Evolutionary conservation across 257 asterid species (phyloP), one percentile per base, ranked within the genome.

Genomic region (Solanum tarapatanum): DNA sequence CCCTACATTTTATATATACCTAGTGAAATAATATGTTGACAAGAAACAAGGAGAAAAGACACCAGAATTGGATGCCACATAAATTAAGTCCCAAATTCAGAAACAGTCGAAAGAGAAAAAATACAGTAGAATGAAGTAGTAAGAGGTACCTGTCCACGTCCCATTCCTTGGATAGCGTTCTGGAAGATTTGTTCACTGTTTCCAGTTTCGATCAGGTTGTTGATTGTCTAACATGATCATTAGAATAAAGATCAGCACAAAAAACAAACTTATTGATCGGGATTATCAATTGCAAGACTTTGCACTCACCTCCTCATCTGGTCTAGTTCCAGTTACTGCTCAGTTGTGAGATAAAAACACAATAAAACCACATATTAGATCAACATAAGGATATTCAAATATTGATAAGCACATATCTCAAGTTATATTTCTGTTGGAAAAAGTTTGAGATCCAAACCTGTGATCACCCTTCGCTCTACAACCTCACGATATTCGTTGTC

Each of bases 401-500:
- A 68, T 23, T 41, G 37, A 32, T 35, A 68, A 82, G 62, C 73
- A 35, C 3, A 87, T 82, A 32, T 64, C 37, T n/a, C 12, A 11
- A 70, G 74, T 6, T 55, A 69, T 73, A 21, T 33, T 23, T 84
- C 69, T 55, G 16, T 21, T 83, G 11, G 86, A 41, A 55, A 36
- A 84, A 32, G 51, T 35, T 26, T 69, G 36, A 36, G 80, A 82
- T 86, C 82, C 91, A 32, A 39, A 95, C 98, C 98, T 92, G 98
- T 95, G 51, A 95, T 91, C 77, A 96, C 98, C 90, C 99, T 92
- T 90, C 98, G 91, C 92, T 96, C 99, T 24, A 96, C 98, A 55
- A 95, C 98, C 91, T 96, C 99, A 5, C 99, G 99, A 90, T 96
- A 96, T 86, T 96, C 98, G 12, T 95, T 94, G 68, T 96, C 98